phyloP scores from a whole-genome alignment of 345 rosid genomes.

The Gossypium sturtianum region DNA sequence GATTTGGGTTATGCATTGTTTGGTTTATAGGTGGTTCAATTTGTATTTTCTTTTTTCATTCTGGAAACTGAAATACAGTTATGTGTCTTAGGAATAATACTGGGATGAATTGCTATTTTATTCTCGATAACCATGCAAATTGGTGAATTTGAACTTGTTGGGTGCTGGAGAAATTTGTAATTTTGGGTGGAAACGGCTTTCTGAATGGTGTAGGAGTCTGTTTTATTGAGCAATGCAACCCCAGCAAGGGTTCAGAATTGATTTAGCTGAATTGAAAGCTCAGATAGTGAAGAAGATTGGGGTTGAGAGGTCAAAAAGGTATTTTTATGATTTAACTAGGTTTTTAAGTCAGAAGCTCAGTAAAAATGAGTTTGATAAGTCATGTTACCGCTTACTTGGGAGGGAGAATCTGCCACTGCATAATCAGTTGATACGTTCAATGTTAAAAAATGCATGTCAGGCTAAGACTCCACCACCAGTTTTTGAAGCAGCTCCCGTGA shows the following conservation, averaged over 20 bases:
- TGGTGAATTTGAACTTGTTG: conserved; percentile 21
- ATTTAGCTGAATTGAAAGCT: conserved; percentile 70
- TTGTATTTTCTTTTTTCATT: not conserved
- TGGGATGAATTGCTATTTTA: conserved; percentile 26
- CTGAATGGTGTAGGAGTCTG: conserved; percentile 43
- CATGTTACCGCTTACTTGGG: conserved; percentile 64
- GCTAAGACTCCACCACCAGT: conserved; percentile 62
- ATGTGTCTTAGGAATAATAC: not conserved
- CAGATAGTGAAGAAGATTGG: conserved; percentile 85
- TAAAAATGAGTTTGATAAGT: conserved; percentile 80
- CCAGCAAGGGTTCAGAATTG: conserved; percentile 67
- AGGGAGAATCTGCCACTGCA: conserved; percentile 84
- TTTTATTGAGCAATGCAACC: conserved; percentile 64
- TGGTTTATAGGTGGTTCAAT: conserved; percentile 30
- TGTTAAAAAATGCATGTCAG: conserved; percentile 72
- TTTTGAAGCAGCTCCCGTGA: conserved; percentile 42
- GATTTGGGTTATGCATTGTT: conserved; percentile 57
- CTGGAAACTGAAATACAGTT: conserved; percentile 25
- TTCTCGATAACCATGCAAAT: conserved; percentile 39
- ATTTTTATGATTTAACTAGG: conserved; percentile 65
- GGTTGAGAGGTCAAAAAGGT: conserved; percentile 67
- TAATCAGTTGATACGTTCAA: conserved; percentile 70
- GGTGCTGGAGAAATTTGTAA: conserved; percentile 30
- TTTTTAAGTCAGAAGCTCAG: conserved; percentile 75
- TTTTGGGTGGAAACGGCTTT: conserved; percentile 26